Percentiles rank a stretch among this genome's conserved stretches.
phyloP scores from a whole-genome alignment of 1,139 yeast species.

The Geotrichum aggregatum region DNA sequence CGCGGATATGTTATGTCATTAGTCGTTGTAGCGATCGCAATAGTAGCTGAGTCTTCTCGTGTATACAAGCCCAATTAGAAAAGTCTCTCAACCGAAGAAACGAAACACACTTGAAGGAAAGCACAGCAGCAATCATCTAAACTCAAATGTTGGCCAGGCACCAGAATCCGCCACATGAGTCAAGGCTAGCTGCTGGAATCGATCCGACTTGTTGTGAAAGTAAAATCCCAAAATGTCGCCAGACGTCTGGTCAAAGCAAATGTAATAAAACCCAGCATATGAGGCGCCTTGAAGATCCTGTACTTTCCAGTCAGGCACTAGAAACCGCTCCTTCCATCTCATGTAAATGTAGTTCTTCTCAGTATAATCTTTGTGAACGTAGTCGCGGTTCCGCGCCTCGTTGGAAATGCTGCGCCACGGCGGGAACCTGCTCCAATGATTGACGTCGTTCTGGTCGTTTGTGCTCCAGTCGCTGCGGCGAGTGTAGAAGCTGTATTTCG shows the following conservation, averaged over 20 bases:
- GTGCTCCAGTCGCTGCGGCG: slow-evolving; percentile 56
- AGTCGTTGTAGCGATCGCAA: too few species aligned
- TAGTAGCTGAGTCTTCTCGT: too few species aligned
- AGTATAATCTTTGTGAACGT: slow-evolving; percentile 35
- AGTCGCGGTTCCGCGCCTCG: slow-evolving; percentile 32
- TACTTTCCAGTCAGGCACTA: slow-evolving; percentile 75
- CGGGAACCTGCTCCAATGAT: slow-evolving; percentile 81
- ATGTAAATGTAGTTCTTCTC: slow-evolving; percentile 60
- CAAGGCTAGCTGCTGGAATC: slow-evolving; percentile 63
- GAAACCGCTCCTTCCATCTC: slow-evolving; percentile 92
- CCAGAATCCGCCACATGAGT: slow-evolving; percentile 46
- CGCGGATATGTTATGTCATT: too few species aligned
- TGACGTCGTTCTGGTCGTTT: slow-evolving; percentile 62
- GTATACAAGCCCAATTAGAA: too few species aligned
- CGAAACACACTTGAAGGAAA: too few species aligned
- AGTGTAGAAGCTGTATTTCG: slow-evolving; percentile 49
- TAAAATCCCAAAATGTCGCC: slow-evolving; percentile 78
- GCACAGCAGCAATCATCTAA: too few species aligned
- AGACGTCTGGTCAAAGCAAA: slow-evolving; percentile 70
- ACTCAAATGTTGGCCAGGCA: slow-evolving; percentile 40
- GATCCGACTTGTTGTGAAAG: slow-evolving; percentile 72
- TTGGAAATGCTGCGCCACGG: slow-evolving; percentile 47
- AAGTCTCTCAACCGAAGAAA: too few species aligned
- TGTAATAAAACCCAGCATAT: slow-evolving; percentile 88
- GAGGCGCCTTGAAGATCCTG: slow-evolving; percentile 65